These are phyloP conservation scores for Cercospora zeae-maydis DNA, from an alignment of 2,329 filamentous ascomycete genomes.

Conservation along the genomic window DNA sequence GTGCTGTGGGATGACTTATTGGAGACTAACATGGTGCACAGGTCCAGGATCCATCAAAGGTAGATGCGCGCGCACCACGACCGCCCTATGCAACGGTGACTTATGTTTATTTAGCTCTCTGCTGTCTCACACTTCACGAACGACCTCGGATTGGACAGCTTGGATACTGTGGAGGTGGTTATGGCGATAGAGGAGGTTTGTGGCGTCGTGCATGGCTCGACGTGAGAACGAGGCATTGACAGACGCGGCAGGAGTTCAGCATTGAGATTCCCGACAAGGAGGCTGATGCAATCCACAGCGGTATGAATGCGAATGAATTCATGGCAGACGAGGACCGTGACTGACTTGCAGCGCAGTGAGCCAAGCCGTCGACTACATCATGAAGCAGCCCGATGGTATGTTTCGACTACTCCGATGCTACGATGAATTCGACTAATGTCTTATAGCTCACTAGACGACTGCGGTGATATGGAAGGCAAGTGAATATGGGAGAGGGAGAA, in stretches of 20 bases:
- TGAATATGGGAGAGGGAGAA: neutral
- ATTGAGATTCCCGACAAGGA: slow-evolving; percentile 99
- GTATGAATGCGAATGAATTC: slow-evolving; percentile 53
- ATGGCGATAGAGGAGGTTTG: slow-evolving; percentile 98
- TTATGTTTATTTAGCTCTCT: slow-evolving; percentile 62
- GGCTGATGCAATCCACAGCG: slow-evolving; percentile 87
- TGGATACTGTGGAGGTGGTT: slow-evolving; percentile 98
- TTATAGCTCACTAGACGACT: slow-evolving; percentile 31
- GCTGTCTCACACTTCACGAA: slow-evolving; percentile 86
- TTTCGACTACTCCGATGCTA: slow-evolving; percentile 26
- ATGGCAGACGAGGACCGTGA: neutral
- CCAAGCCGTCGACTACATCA: slow-evolving; percentile 91
- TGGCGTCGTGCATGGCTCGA: slow-evolving; percentile 40
- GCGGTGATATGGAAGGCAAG: neutral
- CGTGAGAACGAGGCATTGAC: slow-evolving; percentile 41
- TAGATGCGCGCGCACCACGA: slow-evolving; percentile 34
- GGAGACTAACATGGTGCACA: slow-evolving; percentile 38
- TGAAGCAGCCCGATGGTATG: slow-evolving; percentile 86
- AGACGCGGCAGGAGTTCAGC: slow-evolving; percentile 64
- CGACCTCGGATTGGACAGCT: slow-evolving; percentile 92
- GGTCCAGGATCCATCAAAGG: slow-evolving; percentile 61
- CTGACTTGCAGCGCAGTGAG: slow-evolving; percentile 64
- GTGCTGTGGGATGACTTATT: neutral
- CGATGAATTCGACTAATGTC: slow-evolving; percentile 21
- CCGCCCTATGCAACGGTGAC: neutral